Percentiles rank a stretch among this genome's conserved stretches.
Evolutionary conservation across 495 filamentous ascomycete species (phyloP).

Genomic region (Neurospora sp.): DNA sequence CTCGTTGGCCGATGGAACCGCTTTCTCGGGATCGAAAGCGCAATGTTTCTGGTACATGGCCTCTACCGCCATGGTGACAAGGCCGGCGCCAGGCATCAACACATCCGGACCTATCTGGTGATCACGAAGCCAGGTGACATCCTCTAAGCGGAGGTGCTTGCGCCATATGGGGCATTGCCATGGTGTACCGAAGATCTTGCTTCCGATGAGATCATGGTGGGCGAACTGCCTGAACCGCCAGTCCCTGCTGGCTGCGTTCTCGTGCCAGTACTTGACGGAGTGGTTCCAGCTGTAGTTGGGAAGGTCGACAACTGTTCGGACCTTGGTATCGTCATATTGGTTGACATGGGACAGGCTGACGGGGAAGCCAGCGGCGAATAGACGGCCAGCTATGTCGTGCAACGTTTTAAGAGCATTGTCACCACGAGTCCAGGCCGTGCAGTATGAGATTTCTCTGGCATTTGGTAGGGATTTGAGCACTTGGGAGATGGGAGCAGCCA

Average conservation of each 20-base stretch:
- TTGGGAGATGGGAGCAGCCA: conserved; percentile 37
- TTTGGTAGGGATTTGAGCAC: conserved; percentile 13
- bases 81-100: conserved; percentile 8
- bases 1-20: background rate
- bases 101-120: conserved; percentile 28
- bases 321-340: background rate
- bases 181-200: conserved; percentile 1
- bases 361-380: conserved; percentile 14
- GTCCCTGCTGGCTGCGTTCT: conserved; percentile 8
- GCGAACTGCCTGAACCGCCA: conserved; percentile 4
- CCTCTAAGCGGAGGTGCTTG: conserved; percentile 25
- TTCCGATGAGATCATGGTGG: conserved; percentile 11
- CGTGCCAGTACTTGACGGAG: conserved; percentile 14
- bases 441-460: conserved; percentile 10
- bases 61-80: conserved; percentile 9
- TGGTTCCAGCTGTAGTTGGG: conserved; percentile 23
- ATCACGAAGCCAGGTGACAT: conserved; percentile 27
- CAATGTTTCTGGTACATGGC: conserved; percentile 7
- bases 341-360: conserved; percentile 4
- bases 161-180: conserved; percentile 29
- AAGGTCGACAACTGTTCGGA: conserved; percentile 19
- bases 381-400: conserved; percentile 20
- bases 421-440: conserved; percentile 17
- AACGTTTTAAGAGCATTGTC: conserved; percentile 13
- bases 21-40: background rate